phyloP scores from a whole-genome alignment of 768 basidiomycete genomes.

The Postia placenta region DNA sequence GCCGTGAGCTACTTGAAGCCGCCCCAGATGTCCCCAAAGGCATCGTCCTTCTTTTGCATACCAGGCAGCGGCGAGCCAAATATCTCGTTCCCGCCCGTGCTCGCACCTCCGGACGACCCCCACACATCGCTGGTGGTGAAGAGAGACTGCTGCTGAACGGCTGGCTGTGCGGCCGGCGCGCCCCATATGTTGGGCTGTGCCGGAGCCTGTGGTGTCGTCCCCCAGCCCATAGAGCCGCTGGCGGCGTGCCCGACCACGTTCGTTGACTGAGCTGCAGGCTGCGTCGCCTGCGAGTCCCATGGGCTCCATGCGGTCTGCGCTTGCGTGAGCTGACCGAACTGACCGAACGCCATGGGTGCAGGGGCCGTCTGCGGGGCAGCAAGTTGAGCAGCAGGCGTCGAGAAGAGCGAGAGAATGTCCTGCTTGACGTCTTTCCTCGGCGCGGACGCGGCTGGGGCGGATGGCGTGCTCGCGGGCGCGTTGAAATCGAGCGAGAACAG shows the following conservation, averaged over 20 bases:
- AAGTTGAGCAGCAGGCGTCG: constrained; percentile 34
- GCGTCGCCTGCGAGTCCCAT: constrained; percentile 17
- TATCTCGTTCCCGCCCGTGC: constrained; percentile 24
- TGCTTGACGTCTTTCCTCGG: constrained; percentile 72
- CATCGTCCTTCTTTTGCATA: constrained; percentile 63
- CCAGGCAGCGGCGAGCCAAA: constrained; percentile 30
- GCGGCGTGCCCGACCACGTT: constrained; percentile 49
- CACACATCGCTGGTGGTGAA: constrained; percentile 52
- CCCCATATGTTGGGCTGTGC: constrained; percentile 26
- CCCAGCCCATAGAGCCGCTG: constrained; percentile 60
- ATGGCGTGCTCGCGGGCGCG: constrained; percentile 38
- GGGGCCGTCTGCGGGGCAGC: constrained; percentile 20
- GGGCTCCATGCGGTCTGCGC: constrained; percentile 21
- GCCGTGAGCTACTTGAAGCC: constrained; percentile 54
- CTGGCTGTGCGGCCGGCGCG: constrained; percentile 2
- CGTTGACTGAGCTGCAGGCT: constrained; percentile 28
- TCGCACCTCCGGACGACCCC: constrained; percentile 31
- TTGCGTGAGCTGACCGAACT: constrained; percentile 21
- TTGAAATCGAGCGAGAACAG: constrained; percentile 87
- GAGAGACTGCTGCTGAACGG: constrained; percentile 11
- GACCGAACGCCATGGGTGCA: too few relatives aligned
- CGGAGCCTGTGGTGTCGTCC: constrained; percentile 28
- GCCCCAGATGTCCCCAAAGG: constrained; percentile 81
- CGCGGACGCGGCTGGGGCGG: constrained; percentile 20
- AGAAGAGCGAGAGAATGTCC: constrained; percentile 82